Base-by-base conservation (phyloP, 2,329 filamentous ascomycete species). In the Sporothrix protearum region DNA sequence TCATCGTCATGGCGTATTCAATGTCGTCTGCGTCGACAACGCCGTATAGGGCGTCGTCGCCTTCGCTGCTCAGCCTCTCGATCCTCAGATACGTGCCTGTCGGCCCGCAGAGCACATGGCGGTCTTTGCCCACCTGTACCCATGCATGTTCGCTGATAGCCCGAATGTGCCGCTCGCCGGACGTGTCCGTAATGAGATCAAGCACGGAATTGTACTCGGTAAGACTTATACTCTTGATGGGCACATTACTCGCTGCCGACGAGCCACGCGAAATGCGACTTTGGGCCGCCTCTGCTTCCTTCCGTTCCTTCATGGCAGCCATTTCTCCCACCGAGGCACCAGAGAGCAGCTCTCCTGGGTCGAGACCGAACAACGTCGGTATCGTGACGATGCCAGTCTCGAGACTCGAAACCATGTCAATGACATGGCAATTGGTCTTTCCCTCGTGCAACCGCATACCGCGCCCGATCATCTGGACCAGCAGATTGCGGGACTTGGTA, bases 401-500 rank as follows among this genome's bases (percentile, higher is more conserved):
- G 28, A 98, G 83, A 49, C 90, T 93, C 0, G 94, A 91, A 0
- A 98, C 96, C 89, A 99, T 94, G 80, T 99, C 96, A 77, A 99
- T 96, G 73, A 99, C 85, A 79, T 98, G 96, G 76, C 96, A 99
- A 77, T 98, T 88, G 51, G 89, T 83, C 80, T 99, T 99, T 14
- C 87, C 91, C 0, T 89, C 84, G 78, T 93, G 87, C 51, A 97
- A 82, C 55, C 96, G 89, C 88, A 99, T 92, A 4, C 96, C 96
- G 76, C 96, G 88, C 0, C 96, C 96, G 73, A 99, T 97, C 96
- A 99, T 99, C 80, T 99, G 96, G 0, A 98, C 89, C 0, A 99
- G 87, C 2, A 99, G 83, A 76, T 97, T 98, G n/a, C 92, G 89
- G 19, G 96, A 98, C 76, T 91, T 90, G 1, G 96, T 99, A 0